A percentile compares a stretch with the other conserved stretches of the same genome.
phyloP scores from a whole-genome alignment of 305 asterid species.

The Monarda citriodora region DNA sequence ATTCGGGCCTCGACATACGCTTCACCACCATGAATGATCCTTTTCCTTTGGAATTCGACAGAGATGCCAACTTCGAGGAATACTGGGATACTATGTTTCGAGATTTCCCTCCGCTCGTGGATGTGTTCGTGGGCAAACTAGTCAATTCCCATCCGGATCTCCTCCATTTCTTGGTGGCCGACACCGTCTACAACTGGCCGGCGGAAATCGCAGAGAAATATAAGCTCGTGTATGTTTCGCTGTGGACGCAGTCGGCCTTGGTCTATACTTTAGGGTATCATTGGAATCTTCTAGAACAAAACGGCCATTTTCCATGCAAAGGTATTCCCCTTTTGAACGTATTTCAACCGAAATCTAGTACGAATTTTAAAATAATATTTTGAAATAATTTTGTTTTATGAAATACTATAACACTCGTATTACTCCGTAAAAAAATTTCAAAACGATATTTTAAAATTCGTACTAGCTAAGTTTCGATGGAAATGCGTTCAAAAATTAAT shows the following conservation, averaged over 20 bases:
- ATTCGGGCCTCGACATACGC: conserved; percentile 48
- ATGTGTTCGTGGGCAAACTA: conserved; percentile 36
- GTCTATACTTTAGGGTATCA: conserved; percentile 42
- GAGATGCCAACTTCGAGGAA: conserved; percentile 33
- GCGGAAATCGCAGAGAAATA: conserved; percentile 39
- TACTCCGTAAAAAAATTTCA: too few species aligned
- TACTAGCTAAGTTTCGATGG: too few species aligned
- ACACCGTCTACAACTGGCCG: conserved; percentile 40
- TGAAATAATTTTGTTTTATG: too few species aligned
- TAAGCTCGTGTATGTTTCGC: conserved; percentile 43
- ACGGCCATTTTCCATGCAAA: conserved; percentile 48
- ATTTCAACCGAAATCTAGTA: too few species aligned
- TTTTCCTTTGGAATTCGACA: conserved; percentile 34
- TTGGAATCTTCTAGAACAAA: conserved; percentile 36
- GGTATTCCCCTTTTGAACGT: too few species aligned
- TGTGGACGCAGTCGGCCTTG: conserved; percentile 58
- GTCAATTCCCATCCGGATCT: conserved; percentile 15
- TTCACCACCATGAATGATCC: conserved; percentile 38
- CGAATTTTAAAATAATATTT: too few species aligned
- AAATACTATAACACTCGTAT: too few species aligned
- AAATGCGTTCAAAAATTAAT: too few species aligned
- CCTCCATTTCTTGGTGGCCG: conserved; percentile 40
- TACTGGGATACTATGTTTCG: conserved; percentile 26
- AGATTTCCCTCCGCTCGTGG: conserved; percentile 37
- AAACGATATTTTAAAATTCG: too few species aligned